These are phyloP conservation scores for Daldinia grandis DNA, from an alignment of 495 filamentous ascomycete species.

Conservation along the genomic window DNA sequence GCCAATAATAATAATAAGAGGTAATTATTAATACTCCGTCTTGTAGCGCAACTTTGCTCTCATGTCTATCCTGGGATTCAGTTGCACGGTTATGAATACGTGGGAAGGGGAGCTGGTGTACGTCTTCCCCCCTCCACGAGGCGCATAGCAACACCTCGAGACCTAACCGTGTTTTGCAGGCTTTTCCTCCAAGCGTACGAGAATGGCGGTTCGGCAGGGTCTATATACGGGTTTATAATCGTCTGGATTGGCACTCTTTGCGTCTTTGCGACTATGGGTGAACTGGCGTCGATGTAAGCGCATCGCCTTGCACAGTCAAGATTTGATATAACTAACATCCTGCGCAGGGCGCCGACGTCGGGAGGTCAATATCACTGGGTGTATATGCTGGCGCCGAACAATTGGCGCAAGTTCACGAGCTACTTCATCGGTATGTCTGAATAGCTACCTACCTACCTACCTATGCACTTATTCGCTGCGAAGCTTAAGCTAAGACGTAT, in stretches of 20 bases:
- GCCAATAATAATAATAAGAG: not conserved
- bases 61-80: slow-evolving; percentile 57
- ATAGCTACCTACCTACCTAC: not conserved
- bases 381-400: slow-evolving; percentile 63
- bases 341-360: slow-evolving; percentile 41
- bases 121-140: slow-evolving; percentile 9
- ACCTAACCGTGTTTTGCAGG: not conserved
- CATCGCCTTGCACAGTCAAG: not conserved
- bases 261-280: slow-evolving; percentile 39
- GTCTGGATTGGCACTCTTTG: slow-evolving; percentile 40
- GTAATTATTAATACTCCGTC: not conserved
- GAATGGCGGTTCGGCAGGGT: slow-evolving; percentile 45
- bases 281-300: slow-evolving; percentile 45
- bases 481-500: not conserved
- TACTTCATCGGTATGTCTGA: slow-evolving; percentile 58
- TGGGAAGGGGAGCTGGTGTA: slow-evolving; percentile 53
- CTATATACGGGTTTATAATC: slow-evolving; percentile 44
- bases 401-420: slow-evolving; percentile 65
- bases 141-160: too few relatives aligned
- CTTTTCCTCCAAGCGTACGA: slow-evolving; percentile 10
- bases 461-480: not conserved
- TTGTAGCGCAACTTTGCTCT: slow-evolving; percentile 52
- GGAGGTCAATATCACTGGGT: slow-evolving; percentile 62
- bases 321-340: not conserved
- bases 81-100: slow-evolving; percentile 56